Base-by-base conservation (phyloP, 176 grass and related monocot species). In the Oryza australiensis region DNA sequence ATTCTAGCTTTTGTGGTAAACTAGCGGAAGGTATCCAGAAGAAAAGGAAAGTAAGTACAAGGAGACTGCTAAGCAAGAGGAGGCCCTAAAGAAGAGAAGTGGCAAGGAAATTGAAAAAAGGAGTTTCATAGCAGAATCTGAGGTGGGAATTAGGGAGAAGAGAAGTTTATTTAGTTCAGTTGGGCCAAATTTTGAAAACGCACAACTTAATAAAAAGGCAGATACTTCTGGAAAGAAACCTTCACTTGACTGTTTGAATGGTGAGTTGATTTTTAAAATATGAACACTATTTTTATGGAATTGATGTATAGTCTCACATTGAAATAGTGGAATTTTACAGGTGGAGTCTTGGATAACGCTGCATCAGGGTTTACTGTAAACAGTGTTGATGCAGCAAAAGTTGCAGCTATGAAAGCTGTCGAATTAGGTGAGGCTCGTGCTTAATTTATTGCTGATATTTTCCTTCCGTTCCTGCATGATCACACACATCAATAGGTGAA, bases 391-490 rank as follows among this genome's bases (percentile, higher is more conserved):
- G 87, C 96, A 68, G 92, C 96, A 76, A 98, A 93, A 95, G 64
- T 87, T 83, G 96, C 90, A 45, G 96, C 96, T 46, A 83, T 93
- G 87, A 95, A 90, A 90, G 96, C 93, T 87, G 96, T 90, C 43
- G 88, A 98, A 89, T 85, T 91, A 84, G 96, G 96, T 98, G 75
- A 67, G 53, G 29, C 53, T 65, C 48, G 0, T 18, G 9, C 57
- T 82, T 9, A 41, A 26, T 59, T 59, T 41, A 53, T 66, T 60
- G 7, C 42, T 37, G 32, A 68, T 70, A 30, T 33, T 68, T 90
- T 34, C 84, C 30, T 81, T 59, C 12, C 59, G 80, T 87, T 38
- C 18, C 34, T 11, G 16, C 37, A 75, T 43, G 66, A 28, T 75
- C 20, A n/a, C n/a, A n/a, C n/a, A n/a, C n/a, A n/a, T n/a, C n/a